These are phyloP conservation scores for Dioscorea zingiberensis DNA, from an alignment of 106 monocot species.

Conservation along the genomic window DNA sequence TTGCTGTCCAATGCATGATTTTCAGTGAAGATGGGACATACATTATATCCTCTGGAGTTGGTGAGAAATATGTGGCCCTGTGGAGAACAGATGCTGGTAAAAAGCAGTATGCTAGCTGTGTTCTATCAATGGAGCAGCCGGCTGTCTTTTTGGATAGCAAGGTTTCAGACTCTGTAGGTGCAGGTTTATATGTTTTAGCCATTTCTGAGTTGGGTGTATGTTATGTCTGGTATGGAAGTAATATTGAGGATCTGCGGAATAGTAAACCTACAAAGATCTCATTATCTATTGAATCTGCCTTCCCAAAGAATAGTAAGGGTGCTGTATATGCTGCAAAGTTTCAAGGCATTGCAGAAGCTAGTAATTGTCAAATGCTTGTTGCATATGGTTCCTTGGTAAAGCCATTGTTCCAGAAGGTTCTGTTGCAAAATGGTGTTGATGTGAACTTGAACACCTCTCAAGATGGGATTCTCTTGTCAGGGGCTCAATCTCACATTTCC, in stretches of 20 bases:
- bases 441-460: conserved; percentile 39
- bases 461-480: conserved; percentile 64
- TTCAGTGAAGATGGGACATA: conserved; percentile 82
- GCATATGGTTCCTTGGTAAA: conserved; percentile 69
- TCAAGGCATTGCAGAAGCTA: conserved; percentile 25
- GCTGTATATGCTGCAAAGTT: conserved; percentile 76
- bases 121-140: conserved; percentile 91
- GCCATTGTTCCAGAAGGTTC: conserved; percentile 73
- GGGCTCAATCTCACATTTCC: conserved; percentile 12
- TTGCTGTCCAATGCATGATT: conserved; percentile 77
- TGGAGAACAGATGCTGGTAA: conserved; percentile 68
- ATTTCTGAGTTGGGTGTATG: conserved; percentile 78
- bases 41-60: conserved; percentile 81
- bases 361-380: conserved; percentile 40
- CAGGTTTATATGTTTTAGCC: conserved; percentile 60
- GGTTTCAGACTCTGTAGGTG: conserved; percentile 11
- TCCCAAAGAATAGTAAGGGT: conserved; percentile 22
- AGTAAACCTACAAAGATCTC: conserved; percentile 71
- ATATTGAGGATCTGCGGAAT: conserved; percentile 47
- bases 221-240: conserved; percentile 79
- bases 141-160: conserved; percentile 66
- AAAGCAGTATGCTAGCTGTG: conserved; percentile 54
- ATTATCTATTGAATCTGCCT: conserved; percentile 24
- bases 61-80: conserved; percentile 73
- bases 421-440: conserved; percentile 58